phyloP scores from a whole-genome alignment of 2,329 filamentous ascomycete species.

The Penicillium digitatum region DNA sequence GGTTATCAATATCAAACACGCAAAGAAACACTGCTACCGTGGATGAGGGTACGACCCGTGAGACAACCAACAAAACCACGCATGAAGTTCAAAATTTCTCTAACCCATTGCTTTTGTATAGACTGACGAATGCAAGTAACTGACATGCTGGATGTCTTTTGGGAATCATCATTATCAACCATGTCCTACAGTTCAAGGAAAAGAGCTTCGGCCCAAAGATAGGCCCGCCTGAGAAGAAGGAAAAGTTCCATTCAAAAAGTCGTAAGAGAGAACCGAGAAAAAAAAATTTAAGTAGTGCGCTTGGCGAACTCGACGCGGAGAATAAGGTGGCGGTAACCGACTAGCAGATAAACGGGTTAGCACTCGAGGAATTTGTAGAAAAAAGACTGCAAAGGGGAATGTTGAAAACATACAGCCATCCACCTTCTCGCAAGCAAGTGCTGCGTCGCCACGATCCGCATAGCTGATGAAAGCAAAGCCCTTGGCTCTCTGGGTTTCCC shows the following conservation, averaged over 20 bases:
- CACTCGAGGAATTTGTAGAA: neutral
- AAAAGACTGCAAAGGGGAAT: neutral
- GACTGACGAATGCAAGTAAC: constrained; percentile 29
- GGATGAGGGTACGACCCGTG: neutral
- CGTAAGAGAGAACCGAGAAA: constrained; percentile 28
- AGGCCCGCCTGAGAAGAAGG: constrained; percentile 32
- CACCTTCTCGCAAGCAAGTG: constrained; percentile 94
- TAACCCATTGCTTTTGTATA: constrained; percentile 31
- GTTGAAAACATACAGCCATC: constrained; percentile 67
- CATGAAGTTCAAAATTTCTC: constrained; percentile 16
- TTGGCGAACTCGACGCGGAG: constrained; percentile 53
- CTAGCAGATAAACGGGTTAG: constrained; percentile 33
- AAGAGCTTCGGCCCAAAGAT: constrained; percentile 29
- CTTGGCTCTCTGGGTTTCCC: constrained; percentile 93
- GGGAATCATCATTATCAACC: constrained; percentile 38
- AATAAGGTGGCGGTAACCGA: constrained; percentile 52
- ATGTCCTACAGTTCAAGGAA: constrained; percentile 38
- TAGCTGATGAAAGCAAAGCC: constrained; percentile 99
- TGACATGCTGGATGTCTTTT: constrained; percentile 33
- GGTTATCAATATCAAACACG: neutral
- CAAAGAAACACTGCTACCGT: neutral
- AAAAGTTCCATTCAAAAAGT: constrained; percentile 29
- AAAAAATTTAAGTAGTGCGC: constrained; percentile 38
- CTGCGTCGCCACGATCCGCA: constrained; percentile 81
- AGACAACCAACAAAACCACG: neutral